Percentiles rank a stretch among this genome's conserved stretches.
Evolutionary conservation across 2,329 filamentous ascomycete genomes (phyloP).

Genomic region (Tolypocladium endophyticum): DNA sequence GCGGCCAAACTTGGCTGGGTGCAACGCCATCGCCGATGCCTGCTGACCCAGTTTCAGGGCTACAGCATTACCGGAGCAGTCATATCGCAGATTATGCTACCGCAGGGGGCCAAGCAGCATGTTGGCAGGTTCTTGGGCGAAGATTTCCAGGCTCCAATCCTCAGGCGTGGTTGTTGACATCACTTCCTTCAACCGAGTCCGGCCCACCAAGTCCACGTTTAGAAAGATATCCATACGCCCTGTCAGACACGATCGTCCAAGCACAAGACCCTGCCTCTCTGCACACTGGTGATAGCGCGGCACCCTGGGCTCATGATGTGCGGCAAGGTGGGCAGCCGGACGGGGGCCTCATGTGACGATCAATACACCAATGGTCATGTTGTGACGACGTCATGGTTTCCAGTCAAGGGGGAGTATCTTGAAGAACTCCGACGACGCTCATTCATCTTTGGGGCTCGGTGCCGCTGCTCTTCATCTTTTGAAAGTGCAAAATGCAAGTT

Average conservation of each 20-base stretch:
- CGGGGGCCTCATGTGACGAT: conserved; percentile 8
- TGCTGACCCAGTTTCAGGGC: background rate
- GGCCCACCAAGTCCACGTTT: background rate
- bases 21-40: background rate
- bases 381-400: background rate
- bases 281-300: conserved; percentile 4
- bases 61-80: background rate
- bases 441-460: background rate
- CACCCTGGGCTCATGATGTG: conserved; percentile 6
- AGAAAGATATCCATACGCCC: background rate
- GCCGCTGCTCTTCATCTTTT: background rate
- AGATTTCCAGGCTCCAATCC: background rate
- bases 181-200: background rate
- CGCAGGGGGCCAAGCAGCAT: background rate
- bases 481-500: too few species aligned
- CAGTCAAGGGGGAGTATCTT: background rate
- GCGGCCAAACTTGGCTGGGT: background rate
- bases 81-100: background rate
- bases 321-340: background rate
- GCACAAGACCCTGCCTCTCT: conserved; percentile 3
- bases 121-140: background rate
- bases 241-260: background rate
- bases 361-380: conserved; percentile 7
- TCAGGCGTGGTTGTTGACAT: background rate
- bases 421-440: background rate